These are phyloP conservation scores for Scutellaria baicalensis DNA, from an alignment of 257 asterid genomes.

Conservation along the genomic window DNA sequence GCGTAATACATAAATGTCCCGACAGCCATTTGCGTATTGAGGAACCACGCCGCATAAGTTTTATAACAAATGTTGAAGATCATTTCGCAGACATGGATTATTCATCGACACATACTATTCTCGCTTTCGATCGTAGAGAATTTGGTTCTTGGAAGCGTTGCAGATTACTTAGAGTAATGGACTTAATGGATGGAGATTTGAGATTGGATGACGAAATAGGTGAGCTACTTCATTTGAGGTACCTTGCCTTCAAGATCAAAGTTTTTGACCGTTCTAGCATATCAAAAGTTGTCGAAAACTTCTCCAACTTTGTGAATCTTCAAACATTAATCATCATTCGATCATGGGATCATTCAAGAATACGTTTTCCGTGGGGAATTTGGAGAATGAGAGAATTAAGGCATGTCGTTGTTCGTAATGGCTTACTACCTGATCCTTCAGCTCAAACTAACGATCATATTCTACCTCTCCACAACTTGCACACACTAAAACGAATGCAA, in stretches of 20 bases:
- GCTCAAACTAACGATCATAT: background rate
- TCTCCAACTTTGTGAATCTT: no score
- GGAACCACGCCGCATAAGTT: no score
- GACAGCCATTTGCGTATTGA: no score
- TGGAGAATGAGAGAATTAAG: slow-evolving; percentile 4
- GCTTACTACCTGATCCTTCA: background rate
- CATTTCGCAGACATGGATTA: no score
- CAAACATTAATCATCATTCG: no score
- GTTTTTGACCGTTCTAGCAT: no score
- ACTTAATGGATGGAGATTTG: background rate
- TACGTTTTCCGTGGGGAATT: background rate
- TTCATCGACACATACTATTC: background rate
- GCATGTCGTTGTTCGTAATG: background rate
- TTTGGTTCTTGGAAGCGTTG: background rate
- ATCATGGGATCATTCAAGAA: fast-evolving
- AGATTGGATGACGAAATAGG: background rate
- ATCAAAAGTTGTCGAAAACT: no score
- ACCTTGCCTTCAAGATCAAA: no score
- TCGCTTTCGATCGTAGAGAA: background rate
- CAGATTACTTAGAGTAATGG: background rate
- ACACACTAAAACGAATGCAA: background rate
- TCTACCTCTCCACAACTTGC: background rate
- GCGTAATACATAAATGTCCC: no score
- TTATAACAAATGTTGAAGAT: no score
- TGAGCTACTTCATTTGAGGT: background rate